Conservation (phyloP, 106 monocot species). For the Dactylorhiza incarnata region DNA sequence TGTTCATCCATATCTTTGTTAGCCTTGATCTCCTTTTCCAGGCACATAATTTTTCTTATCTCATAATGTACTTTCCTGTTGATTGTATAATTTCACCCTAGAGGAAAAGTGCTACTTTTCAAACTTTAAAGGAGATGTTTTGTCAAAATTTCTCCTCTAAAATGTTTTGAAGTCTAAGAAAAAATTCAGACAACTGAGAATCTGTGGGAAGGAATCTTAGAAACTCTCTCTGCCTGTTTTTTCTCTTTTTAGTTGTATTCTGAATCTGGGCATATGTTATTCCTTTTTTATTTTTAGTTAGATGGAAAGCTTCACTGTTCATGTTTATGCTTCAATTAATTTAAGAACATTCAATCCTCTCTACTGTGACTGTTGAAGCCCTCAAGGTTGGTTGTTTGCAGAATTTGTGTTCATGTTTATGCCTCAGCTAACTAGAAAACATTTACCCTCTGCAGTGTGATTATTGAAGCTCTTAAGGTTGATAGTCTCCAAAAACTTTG, state of each 20-base stretch:
- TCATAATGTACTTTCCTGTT: not conserved
- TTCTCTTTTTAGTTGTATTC: not conserved
- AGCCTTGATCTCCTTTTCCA: not conserved
- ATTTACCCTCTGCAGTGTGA: slow-evolving; percentile 24
- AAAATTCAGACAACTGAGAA: not conserved
- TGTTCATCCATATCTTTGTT: not conserved
- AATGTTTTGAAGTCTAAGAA: not conserved
- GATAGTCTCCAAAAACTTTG: slow-evolving; percentile 52
- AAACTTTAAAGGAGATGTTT: not conserved
- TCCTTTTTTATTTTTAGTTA: not conserved
- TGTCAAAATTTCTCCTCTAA: not conserved
- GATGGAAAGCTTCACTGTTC: not conserved
- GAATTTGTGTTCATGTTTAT: not conserved
- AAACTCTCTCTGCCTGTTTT: not conserved
- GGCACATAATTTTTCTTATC: too few species aligned
- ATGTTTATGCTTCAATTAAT: too few species aligned
- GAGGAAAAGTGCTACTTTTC: not conserved
- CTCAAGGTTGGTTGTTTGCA: too few species aligned
- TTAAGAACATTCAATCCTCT: not conserved
- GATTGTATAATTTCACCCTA: not conserved
- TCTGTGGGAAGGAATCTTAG: not conserved
- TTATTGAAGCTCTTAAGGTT: slow-evolving; percentile 53
- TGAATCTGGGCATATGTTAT: not conserved
- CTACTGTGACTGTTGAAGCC: too few species aligned
- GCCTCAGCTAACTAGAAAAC: not conserved